phyloP scores from a whole-genome alignment of 345 rosid species.

The Hibiscus tridactylites region DNA sequence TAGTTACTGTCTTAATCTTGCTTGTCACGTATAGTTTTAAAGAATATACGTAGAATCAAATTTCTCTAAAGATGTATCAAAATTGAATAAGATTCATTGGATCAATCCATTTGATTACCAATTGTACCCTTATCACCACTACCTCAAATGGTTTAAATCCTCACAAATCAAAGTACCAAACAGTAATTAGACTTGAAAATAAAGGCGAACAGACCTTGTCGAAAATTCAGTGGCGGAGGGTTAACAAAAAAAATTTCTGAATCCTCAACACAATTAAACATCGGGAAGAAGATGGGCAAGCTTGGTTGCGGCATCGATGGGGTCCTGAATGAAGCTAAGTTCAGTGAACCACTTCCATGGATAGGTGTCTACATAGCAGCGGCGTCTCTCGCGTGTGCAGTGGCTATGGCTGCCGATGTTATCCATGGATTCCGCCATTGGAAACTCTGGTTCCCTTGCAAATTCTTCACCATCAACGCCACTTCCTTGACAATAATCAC shows the following conservation, averaged over 20 bases:
- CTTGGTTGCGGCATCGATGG: slow-evolving; percentile 65
- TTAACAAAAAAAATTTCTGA: not conserved
- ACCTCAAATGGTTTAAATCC: not conserved
- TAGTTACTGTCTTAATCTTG: no score
- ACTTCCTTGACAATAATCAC: slow-evolving; percentile 59
- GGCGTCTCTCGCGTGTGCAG: slow-evolving; percentile 63
- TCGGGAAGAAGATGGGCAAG: slow-evolving; percentile 26
- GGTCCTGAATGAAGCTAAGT: slow-evolving; percentile 44
- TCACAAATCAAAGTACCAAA: not conserved
- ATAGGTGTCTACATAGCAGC: slow-evolving; percentile 79
- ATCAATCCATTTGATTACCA: not conserved
- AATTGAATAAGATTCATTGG: no score
- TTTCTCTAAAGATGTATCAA: no score
- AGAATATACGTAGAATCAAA: no score
- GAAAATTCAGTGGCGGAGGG: not conserved
- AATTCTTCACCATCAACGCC: slow-evolving; percentile 67
- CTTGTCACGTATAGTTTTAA: no score
- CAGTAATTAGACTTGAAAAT: not conserved
- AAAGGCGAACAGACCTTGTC: not conserved
- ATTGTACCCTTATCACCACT: not conserved
- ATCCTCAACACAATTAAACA: not conserved
- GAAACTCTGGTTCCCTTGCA: slow-evolving; percentile 73
- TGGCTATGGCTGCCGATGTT: slow-evolving; percentile 64
- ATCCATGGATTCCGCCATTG: slow-evolving; percentile 47
- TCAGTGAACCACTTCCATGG: slow-evolving; percentile 69